Base-by-base conservation (phyloP, 495 filamentous ascomycete species). In the Penicillium arizonense region DNA sequence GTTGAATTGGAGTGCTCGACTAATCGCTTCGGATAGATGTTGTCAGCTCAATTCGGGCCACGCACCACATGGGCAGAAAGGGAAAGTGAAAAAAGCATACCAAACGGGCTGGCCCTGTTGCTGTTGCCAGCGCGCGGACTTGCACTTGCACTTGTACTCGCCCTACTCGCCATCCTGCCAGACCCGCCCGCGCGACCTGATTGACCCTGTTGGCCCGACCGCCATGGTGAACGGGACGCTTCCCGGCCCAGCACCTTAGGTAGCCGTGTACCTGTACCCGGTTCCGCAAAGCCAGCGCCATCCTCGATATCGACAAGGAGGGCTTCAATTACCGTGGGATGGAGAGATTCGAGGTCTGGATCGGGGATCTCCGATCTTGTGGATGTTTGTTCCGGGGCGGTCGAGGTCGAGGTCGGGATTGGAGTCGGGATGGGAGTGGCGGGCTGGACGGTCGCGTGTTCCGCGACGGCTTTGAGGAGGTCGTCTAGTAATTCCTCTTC, bases 11-110 rank as follows among this genome's bases (percentile, higher is more conserved):
- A 69, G 43, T 75, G 77, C 61, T 82, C 84, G 63, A 87, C 87
- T 89, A 86, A 68, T 66, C 78, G 83, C 83, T 88, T 77, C 59
- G 63, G 49, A 61, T 42, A 75, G 73, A 80, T 71, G 50, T 34
- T 44, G 64, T 87, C 77, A 87, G 82, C 67, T 58, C 44, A 33
- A 44, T 50, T 26, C 14, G 11, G 5, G 12, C 1, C 8, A 41
- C 36, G 16, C n/a, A 18, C 18, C 18, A 18, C 34, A 34, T 28
- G 40, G 24, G 16, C 23, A 56, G n/a, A 42, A 41, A 13, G 34
- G 6, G 30, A 47, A 43, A 39, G 3, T n/a, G 34, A 34, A 44
- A 46, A 30, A 39, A 32, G 41, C 57, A 57, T 69, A 77, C 73
- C 68, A 74, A 53, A 53, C 63, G 65, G 52, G 57, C 43, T n/a